Evolutionary conservation across 2,329 filamentous ascomycete species (phyloP), one percentile per base, ranked within the genome.

Genomic region (Colletotrichum cordylinicola): DNA sequence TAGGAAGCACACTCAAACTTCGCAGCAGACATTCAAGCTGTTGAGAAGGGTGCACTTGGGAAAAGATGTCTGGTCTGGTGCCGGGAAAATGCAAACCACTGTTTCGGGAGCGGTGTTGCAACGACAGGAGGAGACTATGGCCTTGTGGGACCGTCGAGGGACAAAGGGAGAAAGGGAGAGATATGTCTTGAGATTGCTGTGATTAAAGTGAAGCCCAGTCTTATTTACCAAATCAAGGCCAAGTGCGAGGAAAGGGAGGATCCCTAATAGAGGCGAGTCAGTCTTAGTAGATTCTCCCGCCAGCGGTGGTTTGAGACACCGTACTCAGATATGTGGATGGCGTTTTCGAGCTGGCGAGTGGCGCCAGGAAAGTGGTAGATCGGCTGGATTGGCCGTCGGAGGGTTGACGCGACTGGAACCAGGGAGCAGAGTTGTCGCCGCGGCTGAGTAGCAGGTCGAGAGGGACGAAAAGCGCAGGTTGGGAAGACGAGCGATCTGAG

Each of bases 21-120:
- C 82, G 85, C 84, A 83, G 87, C 82, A 88, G 90, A 91, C 90
- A 91, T 91, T 83, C 84, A 90, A 89, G 85, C 86, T 86, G 84
- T 85, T 43, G 75, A 73, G 52, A 66, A 73, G 70, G 77, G 72
- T 69, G 66, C 56, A 77, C 65, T 70, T 75, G 77, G 77, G 72
- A 67, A 69, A 74, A 69, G 60, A 72, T 70, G 75, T 67, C 64
- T 68, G 72, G 67, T 71, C 70, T 70, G 69, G 66, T 70, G 71
- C 48, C 72, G 75, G 69, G 72, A 37, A 76, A 70, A 77, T 77
- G 76, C 76, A 77, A 77, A 77, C 74, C 76, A 77, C 76, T 74
- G 77, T 78, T 78, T 78, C 77, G 77, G 75, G 75, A 74, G 77
- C 73, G 67, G 77, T 68, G 60, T 75, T 76, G 74, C 74, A 71